Conservation (phyloP, 768 basidiomycete species). For the Leccinum sublutescens region DNA sequence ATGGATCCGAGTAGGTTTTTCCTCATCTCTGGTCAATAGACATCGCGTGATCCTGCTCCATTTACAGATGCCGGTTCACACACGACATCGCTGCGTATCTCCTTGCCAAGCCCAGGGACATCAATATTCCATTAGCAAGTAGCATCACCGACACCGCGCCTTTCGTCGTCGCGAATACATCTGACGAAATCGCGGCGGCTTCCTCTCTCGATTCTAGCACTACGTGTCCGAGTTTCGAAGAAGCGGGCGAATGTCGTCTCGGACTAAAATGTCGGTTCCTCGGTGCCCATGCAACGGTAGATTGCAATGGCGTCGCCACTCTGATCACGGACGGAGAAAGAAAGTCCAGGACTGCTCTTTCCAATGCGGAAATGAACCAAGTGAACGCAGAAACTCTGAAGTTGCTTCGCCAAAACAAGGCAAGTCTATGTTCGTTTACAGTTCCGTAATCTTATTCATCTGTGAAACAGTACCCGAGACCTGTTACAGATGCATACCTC, state of each 20-base stretch:
- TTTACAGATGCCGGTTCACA: constrained; percentile 66
- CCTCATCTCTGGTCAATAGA: background rate
- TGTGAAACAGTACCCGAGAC: constrained; percentile 56
- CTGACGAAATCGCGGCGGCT: background rate
- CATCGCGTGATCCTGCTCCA: background rate
- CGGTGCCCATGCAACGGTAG: constrained; percentile 63
- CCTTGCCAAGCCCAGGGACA: constrained; percentile 68
- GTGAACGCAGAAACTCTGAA: constrained; percentile 56
- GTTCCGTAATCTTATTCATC: background rate
- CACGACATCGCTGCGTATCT: constrained; percentile 82
- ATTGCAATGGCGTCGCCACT: constrained; percentile 43
- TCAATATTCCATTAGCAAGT: constrained; percentile 51
- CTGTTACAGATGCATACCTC: constrained; percentile 61
- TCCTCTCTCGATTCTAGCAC: constrained; percentile 24
- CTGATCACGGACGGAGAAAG: constrained; percentile 58
- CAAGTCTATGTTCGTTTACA: constrained; percentile 25
- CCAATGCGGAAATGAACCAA: constrained; percentile 69
- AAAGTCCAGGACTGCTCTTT: constrained; percentile 45
- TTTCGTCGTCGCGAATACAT: constrained; percentile 38
- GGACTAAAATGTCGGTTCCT: constrained; percentile 94
- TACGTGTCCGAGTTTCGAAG: constrained; percentile 27
- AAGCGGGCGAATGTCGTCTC: constrained; percentile 31
- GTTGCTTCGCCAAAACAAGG: constrained; percentile 66
- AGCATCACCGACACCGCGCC: constrained; percentile 49
- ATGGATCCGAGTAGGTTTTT: constrained; percentile 56